Conservation (phyloP, 2,329 filamentous ascomycete species). For the Lachnellula willkommii region DNA sequence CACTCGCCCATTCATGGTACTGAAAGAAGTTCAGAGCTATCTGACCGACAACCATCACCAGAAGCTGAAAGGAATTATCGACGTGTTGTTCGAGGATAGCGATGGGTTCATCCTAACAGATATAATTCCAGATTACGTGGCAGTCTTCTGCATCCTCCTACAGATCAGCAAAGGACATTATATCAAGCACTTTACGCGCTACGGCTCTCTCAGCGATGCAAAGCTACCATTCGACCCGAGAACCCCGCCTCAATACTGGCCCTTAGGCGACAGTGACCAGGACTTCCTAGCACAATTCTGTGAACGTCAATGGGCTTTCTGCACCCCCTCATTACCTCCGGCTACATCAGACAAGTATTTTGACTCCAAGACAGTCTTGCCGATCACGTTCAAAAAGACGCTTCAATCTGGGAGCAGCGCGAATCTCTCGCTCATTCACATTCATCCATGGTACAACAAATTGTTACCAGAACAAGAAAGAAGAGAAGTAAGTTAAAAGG, state of each 20-base stretch:
- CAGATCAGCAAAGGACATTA: conserved; percentile 10
- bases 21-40: conserved; percentile 1
- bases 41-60: not conserved
- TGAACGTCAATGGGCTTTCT: conserved; percentile 27
- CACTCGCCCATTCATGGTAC: conserved; percentile 1
- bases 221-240: conserved; percentile 25
- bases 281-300: conserved; percentile 26
- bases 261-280: conserved; percentile 5
- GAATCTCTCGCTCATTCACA: conserved; percentile 18
- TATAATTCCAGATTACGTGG: conserved; percentile 1
- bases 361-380: conserved; percentile 21
- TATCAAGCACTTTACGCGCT: conserved; percentile 19
- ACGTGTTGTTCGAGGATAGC: not conserved
- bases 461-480: conserved; percentile 7
- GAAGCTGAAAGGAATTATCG: conserved; percentile 2
- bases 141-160: conserved; percentile 21
- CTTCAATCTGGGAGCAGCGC: conserved; percentile 18
- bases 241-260: conserved; percentile 17
- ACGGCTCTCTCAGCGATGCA: conserved; percentile 16
- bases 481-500: not conserved
- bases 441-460: conserved; percentile 26
- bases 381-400: conserved; percentile 21
- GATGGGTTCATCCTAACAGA: not conserved
- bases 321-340: conserved; percentile 17
- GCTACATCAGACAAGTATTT: conserved; percentile 20